A percentile compares a stretch with the other conserved stretches of the same genome.
Evolutionary conservation across 768 basidiomycete species (phyloP).

Genomic region (Hydnum rufescens): DNA sequence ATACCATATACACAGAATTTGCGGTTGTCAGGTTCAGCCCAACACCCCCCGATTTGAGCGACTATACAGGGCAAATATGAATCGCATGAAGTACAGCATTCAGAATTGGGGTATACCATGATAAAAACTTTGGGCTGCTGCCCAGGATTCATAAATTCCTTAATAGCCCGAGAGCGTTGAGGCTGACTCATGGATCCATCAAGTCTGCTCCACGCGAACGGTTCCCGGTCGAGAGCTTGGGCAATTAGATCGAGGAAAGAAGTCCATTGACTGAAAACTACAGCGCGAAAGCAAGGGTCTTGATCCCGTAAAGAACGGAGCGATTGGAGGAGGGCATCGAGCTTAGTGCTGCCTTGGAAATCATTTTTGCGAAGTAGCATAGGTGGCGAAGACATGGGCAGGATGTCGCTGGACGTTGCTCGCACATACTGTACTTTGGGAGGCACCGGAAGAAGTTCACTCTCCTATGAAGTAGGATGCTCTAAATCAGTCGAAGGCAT

Average conservation of each 20-base stretch:
- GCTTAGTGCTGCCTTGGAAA: constrained; percentile 78
- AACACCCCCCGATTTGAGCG: constrained; percentile 80
- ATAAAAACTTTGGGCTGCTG: constrained; percentile 57
- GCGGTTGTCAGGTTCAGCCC: constrained; percentile 71
- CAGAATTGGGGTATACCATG: constrained; percentile 16
- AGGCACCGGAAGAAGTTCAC: constrained; percentile 46
- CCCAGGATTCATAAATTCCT: constrained; percentile 52
- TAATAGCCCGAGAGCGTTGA: constrained; percentile 53
- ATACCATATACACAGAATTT: constrained; percentile 73
- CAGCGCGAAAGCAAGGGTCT: constrained; percentile 60
- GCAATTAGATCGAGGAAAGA: constrained; percentile 73
- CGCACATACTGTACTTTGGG: constrained; percentile 13
- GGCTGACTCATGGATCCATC: constrained; percentile 87
- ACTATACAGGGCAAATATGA: constrained; percentile 5
- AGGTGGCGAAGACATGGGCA: constrained; percentile 15
- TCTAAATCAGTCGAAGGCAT: no score
- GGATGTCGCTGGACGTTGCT: constrained; percentile 8
- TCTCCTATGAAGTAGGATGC: constrained; percentile 32
- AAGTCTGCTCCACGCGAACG: constrained; percentile 53
- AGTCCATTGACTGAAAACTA: constrained; percentile 84
- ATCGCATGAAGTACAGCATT: neutral
- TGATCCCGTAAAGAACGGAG: constrained; percentile 44
- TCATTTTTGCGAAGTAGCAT: constrained; percentile 57
- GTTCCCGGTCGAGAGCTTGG: constrained; percentile 44
- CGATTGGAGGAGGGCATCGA: constrained; percentile 60